Base-by-base conservation (phyloP, 352 stramenopile genomes). In the Plasmopara muralis region DNA sequence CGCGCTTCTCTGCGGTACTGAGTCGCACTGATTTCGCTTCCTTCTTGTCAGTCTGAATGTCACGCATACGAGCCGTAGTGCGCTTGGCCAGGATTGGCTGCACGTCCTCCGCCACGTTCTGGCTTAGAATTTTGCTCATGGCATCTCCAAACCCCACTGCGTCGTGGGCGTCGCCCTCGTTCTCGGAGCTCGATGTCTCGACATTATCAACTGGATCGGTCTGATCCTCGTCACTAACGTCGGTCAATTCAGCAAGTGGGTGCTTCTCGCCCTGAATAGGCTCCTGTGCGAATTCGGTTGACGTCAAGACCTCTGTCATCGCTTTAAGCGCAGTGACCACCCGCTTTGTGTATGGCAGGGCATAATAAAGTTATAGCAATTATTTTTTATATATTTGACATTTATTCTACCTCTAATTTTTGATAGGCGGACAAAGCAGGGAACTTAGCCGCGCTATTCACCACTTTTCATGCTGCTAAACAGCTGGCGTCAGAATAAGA, bases 61-160 rank as follows among this genome's bases (percentile, higher is more conserved):
- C 77, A 28, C 83, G 77, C 83, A 91, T 93, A 16, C 80, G 80
- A 37, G 76, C 73, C 4, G 80, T 93, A 41, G 78, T 90, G 15
- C 83, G 76, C 70, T 93, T 93, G 39, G 83, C 80, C 15, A 93
- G 68, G 45, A 93, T 91, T 48, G 83, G 79, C 64, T 79, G 72
- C 56, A 74, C 75, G 38, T 89, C 74, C 10, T 72, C 57, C 1
- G 66, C 73, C 33, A 91, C 74, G 33, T 75, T 87, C 61, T 93
- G 83, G 31, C 77, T 64, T 52, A 93, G 41, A 10, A 93, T 83
- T 60, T 93, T 93, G 70, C 70, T 91, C 83, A 93, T 89, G 38
- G 83, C 83, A 44, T 93, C 83, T 18, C 77, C 83, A 66, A 93
- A 90, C 20, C 80, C 83, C 45, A 93, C 82, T 2, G 77, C 76